These are phyloP conservation scores for Knufia fluminis DNA, from an alignment of 2,329 filamentous ascomycete species.

Conservation along the genomic window DNA sequence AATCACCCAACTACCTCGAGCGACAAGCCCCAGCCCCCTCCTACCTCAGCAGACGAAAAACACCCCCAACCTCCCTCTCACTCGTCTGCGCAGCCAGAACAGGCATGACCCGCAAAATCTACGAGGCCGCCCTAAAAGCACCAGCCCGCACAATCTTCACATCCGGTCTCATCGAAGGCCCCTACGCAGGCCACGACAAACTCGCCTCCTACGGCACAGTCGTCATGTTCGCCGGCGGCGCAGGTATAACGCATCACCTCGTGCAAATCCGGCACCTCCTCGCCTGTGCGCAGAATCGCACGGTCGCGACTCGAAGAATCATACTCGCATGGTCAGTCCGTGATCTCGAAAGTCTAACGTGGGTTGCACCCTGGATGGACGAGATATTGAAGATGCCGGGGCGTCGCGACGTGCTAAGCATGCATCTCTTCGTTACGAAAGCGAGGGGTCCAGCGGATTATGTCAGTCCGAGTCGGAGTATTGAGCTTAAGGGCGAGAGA, in stretches of 20 bases:
- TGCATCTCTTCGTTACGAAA: slow-evolving; percentile 55
- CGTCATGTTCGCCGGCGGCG: slow-evolving; percentile 57
- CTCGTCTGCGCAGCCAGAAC: slow-evolving; percentile 52
- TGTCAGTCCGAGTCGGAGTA: slow-evolving; percentile 45
- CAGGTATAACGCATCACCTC: slow-evolving; percentile 58
- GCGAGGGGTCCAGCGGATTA: slow-evolving; percentile 48
- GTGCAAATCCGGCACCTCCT: slow-evolving; percentile 52
- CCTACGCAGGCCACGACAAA: slow-evolving; percentile 52
- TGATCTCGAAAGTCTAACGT: slow-evolving; percentile 50
- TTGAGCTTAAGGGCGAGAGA: slow-evolving; percentile 54
- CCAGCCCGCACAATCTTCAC: slow-evolving; percentile 44
- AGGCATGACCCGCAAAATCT: slow-evolving; percentile 55
- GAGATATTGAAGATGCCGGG: slow-evolving; percentile 51
- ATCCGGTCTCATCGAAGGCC: slow-evolving; percentile 53
- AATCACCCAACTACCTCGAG: slow-evolving; percentile 17
- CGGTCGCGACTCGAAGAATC: slow-evolving; percentile 49
- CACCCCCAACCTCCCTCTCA: slow-evolving; percentile 36
- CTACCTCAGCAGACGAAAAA: slow-evolving; percentile 28
- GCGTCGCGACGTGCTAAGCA: slow-evolving; percentile 49
- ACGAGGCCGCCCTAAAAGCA: slow-evolving; percentile 44
- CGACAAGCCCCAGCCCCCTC: slow-evolving; percentile 17
- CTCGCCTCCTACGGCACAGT: slow-evolving; percentile 54
- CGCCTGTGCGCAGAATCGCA: slow-evolving; percentile 41
- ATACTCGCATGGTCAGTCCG: slow-evolving; percentile 56
- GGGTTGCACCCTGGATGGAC: slow-evolving; percentile 60